Evolutionary conservation across 139 green algal species (phyloP).

Genomic region (Tetraselmis striata): DNA sequence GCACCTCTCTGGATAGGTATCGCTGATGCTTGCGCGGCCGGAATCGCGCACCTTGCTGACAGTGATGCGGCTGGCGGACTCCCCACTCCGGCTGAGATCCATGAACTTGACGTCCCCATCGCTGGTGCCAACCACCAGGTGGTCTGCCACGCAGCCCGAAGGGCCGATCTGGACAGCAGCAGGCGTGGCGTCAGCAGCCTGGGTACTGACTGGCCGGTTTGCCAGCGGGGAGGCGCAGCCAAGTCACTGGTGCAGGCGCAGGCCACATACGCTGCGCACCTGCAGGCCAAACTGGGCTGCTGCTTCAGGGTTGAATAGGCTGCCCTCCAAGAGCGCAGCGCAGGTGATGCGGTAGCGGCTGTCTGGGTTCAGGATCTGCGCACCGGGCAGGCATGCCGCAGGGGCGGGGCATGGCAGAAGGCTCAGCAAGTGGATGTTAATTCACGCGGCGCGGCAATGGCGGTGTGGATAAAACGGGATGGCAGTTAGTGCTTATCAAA

Average conservation of each 20-base stretch:
- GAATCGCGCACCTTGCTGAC: neutral
- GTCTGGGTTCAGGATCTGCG: neutral
- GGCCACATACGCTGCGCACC: too few relatives aligned
- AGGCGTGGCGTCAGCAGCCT: too few relatives aligned
- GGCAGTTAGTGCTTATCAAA: too few relatives aligned
- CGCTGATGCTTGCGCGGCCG: too few relatives aligned
- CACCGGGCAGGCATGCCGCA: neutral
- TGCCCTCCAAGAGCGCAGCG: neutral
- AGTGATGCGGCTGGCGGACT: neutral
- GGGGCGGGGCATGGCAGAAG: too few relatives aligned
- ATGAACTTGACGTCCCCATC: neutral
- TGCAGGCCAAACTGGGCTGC: neutral
- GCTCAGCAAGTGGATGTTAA: too few relatives aligned
- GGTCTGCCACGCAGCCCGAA: neutral
- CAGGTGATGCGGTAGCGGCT: neutral
- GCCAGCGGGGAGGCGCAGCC: too few relatives aligned
- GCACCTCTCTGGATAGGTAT: too few relatives aligned
- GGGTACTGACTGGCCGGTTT: too few relatives aligned
- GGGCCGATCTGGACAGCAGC: neutral
- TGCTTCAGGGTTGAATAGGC: neutral
- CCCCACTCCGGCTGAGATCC: neutral
- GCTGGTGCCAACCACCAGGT: neutral
- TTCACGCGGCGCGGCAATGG: too few relatives aligned
- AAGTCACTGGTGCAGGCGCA: too few relatives aligned
- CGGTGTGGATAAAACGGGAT: too few relatives aligned